phyloP scores from a whole-genome alignment of 768 basidiomycete species.

The Candolleomyces eurysporus region DNA sequence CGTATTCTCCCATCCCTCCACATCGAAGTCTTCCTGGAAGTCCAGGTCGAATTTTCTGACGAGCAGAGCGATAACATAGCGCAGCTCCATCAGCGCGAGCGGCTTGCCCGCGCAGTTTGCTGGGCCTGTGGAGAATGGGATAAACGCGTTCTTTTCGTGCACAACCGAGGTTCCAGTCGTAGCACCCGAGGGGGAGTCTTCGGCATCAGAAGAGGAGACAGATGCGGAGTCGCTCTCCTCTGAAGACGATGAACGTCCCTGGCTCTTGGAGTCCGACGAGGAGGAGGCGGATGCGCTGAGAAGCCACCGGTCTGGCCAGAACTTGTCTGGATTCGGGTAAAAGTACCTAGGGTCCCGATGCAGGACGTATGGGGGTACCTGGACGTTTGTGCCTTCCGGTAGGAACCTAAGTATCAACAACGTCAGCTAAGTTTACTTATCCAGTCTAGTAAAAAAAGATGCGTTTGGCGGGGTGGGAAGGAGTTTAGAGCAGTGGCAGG shows the following conservation, averaged over 20 bases:
- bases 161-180: slow-evolving; percentile 7
- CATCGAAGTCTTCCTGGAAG: slow-evolving; percentile 12
- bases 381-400: slow-evolving; percentile 37
- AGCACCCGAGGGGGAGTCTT: not conserved
- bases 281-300: not conserved
- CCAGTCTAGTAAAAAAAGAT: not conserved
- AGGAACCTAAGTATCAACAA: slow-evolving; percentile 27
- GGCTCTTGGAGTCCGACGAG: not conserved
- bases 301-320: slow-evolving; percentile 39
- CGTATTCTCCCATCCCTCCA: slow-evolving; percentile 8
- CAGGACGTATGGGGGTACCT: slow-evolving; percentile 33
- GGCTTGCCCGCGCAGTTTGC: slow-evolving; percentile 47
- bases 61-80: slow-evolving; percentile 12
- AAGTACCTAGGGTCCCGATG: slow-evolving; percentile 39
- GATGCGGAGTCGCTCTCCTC: no score
- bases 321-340: slow-evolving; percentile 32
- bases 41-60: slow-evolving; percentile 10
- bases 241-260: no score
- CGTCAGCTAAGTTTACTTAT: not conserved
- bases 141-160: slow-evolving; percentile 14
- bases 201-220: no score
- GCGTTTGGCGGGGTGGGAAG: not conserved
- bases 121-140: slow-evolving; percentile 44
- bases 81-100: slow-evolving; percentile 34
- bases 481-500: not conserved